Conservation (phyloP, 177 flowering plant species). For the Vitis hybrid region DNA sequence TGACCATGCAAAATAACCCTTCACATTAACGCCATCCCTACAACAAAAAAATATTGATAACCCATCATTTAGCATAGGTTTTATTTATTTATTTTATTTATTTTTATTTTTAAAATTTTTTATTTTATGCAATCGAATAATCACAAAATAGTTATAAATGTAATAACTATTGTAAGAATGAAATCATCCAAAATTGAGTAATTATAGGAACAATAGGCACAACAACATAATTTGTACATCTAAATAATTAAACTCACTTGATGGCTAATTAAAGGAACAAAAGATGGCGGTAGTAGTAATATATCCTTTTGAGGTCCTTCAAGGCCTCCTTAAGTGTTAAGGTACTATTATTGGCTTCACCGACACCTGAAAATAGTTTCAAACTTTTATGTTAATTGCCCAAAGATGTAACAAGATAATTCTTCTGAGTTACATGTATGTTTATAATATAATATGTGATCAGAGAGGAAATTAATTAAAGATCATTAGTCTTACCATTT, state of each 20-base stretch:
- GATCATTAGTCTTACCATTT: conserved; percentile 35
- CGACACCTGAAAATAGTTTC: conserved; percentile 1
- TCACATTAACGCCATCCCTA: conserved; percentile 36
- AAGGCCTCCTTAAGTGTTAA: conserved; percentile 11
- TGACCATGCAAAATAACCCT: conserved; percentile 37
- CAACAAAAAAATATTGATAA: neutral
- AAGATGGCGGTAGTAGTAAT: conserved; percentile 16
- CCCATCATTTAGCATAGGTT: no score
- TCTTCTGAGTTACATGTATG: no score
- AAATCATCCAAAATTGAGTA: no score
- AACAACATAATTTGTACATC: neutral
- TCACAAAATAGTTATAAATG: no score
- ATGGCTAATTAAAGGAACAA: conserved; percentile 13
- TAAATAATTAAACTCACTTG: conserved; percentile 9
- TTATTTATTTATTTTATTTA: no score
- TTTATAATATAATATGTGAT: neutral
- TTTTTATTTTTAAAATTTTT: no score
- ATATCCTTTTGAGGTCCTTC: conserved; percentile 13
- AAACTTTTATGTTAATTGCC: neutral
- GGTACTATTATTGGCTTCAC: conserved; percentile 8
- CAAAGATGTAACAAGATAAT: neutral
- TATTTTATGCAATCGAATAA: no score
- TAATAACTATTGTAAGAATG: no score
- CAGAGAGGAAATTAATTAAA: neutral
- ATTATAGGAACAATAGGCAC: neutral